phyloP scores from a whole-genome alignment of 257 asterid species.

The Vinca minor region DNA sequence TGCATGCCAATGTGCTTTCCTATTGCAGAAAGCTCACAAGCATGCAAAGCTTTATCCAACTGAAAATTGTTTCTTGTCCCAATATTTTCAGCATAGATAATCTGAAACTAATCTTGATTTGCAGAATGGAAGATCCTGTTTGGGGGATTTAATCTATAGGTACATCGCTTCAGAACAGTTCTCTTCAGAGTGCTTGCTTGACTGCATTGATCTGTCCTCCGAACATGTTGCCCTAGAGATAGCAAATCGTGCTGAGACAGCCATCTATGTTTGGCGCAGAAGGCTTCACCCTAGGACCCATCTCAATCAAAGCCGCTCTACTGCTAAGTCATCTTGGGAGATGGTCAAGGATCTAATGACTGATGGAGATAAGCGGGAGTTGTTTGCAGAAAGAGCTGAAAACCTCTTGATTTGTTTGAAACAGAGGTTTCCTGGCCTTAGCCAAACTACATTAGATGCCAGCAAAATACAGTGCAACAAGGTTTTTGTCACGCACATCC shows the following conservation, averaged over 20 bases:
- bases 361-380: conserved; percentile 72
- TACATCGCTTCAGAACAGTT: conserved; percentile 71
- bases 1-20: conserved; percentile 8
- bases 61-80: neutral
- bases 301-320: conserved; percentile 35
- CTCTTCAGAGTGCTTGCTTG: conserved; percentile 75
- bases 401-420: conserved; percentile 56
- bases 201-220: conserved; percentile 68
- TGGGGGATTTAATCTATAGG: conserved; percentile 76
- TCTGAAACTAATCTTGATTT: neutral
- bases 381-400: conserved; percentile 76
- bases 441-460: conserved; percentile 72
- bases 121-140: conserved; percentile 67
- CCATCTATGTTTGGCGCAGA: conserved; percentile 63
- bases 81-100: neutral
- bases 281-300: conserved; percentile 39
- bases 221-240: conserved; percentile 63
- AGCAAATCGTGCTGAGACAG: conserved; percentile 76
- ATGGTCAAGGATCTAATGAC: conserved; percentile 64
- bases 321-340: conserved; percentile 83
- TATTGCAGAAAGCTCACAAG: neutral
- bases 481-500: conserved; percentile 25
- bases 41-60: neutral
- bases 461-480: conserved; percentile 84
- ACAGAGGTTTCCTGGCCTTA: conserved; percentile 67